Evolutionary conservation across 352 stramenopile genomes (phyloP).

Genomic region (Phytopythium mirpurense): DNA sequence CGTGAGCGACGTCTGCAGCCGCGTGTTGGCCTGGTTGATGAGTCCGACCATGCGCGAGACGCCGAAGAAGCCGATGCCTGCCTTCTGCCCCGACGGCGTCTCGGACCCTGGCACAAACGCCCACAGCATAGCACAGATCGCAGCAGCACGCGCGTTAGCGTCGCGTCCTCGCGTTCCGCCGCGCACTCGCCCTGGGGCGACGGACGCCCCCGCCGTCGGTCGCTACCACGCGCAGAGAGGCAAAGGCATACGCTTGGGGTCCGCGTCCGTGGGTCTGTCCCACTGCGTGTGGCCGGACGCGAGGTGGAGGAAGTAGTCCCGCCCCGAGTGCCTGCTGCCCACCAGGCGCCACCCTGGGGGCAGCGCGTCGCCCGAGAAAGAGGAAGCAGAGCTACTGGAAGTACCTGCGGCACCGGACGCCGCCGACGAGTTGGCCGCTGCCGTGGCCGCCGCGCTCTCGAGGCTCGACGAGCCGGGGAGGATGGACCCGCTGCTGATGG

Average conservation of each 20-base stretch:
- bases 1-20: constrained; percentile 61
- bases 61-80: constrained; percentile 50
- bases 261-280: constrained; percentile 55
- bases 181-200: neutral
- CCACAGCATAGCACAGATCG: constrained; percentile 5
- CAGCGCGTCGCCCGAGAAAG: constrained; percentile 21
- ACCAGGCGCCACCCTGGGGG: constrained; percentile 63
- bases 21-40: constrained; percentile 64
- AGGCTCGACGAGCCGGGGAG: constrained; percentile 34
- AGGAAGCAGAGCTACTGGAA: neutral
- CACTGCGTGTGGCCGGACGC: constrained; percentile 62
- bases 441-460: constrained; percentile 31
- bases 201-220: neutral
- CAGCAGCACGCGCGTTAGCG: neutral
- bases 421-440: constrained; percentile 22
- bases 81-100: constrained; percentile 24
- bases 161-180: neutral
- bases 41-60: constrained; percentile 67
- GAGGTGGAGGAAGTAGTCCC: constrained; percentile 72
- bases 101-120: constrained; percentile 18
- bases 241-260: constrained; percentile 44
- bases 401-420: constrained; percentile 24
- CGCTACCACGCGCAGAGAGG: constrained; percentile 1
- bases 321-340: constrained; percentile 56
- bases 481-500: constrained; percentile 40